Evolutionary conservation across 1,284 basidiomycete genomes (phyloP).

Genomic region (Ustilago tritici): DNA sequence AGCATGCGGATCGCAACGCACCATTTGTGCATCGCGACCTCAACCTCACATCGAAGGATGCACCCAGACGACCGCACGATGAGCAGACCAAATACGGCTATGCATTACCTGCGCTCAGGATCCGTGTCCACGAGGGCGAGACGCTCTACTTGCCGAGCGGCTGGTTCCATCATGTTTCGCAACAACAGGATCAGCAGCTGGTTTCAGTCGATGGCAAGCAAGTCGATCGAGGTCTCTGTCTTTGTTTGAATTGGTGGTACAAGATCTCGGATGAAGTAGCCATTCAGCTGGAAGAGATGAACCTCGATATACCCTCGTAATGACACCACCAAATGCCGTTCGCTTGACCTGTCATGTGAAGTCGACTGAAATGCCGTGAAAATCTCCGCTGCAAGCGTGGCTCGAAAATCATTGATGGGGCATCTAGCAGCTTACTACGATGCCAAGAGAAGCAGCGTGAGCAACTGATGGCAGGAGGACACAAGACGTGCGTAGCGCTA

Average conservation of each 20-base stretch:
- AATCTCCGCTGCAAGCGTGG: slow-evolving; percentile 1
- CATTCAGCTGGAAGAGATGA: slow-evolving; percentile 34
- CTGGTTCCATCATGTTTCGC: slow-evolving; percentile 63
- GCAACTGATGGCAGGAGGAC: neutral
- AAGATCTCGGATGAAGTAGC: slow-evolving; percentile 53
- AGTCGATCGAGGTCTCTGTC: slow-evolving; percentile 47
- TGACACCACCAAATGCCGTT: neutral
- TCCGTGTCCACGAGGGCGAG: slow-evolving; percentile 57
- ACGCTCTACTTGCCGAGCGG: slow-evolving; percentile 63
- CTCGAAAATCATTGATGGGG: neutral
- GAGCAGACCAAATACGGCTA: slow-evolving; percentile 45
- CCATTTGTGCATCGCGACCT: slow-evolving; percentile 44
- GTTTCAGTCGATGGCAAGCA: slow-evolving; percentile 7
- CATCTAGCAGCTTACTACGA: neutral
- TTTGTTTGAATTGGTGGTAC: slow-evolving; percentile 67
- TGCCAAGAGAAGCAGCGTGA: neutral
- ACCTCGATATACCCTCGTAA: slow-evolving; percentile 12
- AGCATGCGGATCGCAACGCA: slow-evolving; percentile 40
- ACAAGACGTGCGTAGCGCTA: no score
- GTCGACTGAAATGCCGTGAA: neutral
- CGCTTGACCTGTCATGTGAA: neutral
- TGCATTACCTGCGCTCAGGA: slow-evolving; percentile 52
- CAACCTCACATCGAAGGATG: neutral
- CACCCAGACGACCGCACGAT: slow-evolving; percentile 9
- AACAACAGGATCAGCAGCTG: slow-evolving; percentile 51